phyloP scores from a whole-genome alignment of 768 basidiomycete species.

The Hygrocybe punicea region DNA sequence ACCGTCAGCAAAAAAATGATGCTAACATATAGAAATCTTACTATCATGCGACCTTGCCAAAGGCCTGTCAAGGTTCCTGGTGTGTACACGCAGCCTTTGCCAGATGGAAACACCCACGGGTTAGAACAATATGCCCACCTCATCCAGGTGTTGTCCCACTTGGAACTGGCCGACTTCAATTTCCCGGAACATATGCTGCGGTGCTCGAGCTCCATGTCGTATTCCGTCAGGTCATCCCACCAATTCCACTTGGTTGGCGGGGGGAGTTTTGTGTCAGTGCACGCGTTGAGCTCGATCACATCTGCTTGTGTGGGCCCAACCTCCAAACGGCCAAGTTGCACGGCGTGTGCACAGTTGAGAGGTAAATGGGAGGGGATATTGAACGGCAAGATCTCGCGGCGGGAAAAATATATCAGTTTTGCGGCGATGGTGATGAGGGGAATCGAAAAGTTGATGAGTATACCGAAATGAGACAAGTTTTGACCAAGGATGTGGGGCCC shows the following conservation, averaged over 20 bases:
- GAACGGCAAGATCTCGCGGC: conserved; percentile 49
- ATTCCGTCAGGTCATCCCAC: conserved; percentile 2
- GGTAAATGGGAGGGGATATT: conserved; percentile 40
- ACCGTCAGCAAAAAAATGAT: conserved; percentile 2
- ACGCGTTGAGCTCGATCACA: conserved; percentile 53
- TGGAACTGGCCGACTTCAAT: conserved; percentile 2
- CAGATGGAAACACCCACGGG: conserved; percentile 20
- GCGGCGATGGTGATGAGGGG: conserved; percentile 58
- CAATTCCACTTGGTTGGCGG: conserved; percentile 13
- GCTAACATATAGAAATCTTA: conserved; percentile 33
- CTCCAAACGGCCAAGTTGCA: conserved; percentile 15
- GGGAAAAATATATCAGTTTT: conserved; percentile 59
- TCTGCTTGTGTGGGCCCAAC: conserved; percentile 55
- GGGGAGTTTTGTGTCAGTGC: conserved; percentile 32
- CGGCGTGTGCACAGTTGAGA: conserved; percentile 28
- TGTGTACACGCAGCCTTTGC: conserved; percentile 40
- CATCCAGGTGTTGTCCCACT: conserved; percentile 10
- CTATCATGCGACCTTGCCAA: conserved; percentile 63
- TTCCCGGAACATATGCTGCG: not conserved
- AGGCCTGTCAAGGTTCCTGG: conserved; percentile 53
- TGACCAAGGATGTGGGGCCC: conserved; percentile 17
- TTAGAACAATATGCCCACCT: conserved; percentile 43
- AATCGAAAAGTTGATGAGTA: not conserved
- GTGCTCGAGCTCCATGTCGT: not conserved
- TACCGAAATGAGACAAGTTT: conserved; percentile 28